phyloP scores from a whole-genome alignment of 345 rosid species.

The Lepidium africanum region DNA sequence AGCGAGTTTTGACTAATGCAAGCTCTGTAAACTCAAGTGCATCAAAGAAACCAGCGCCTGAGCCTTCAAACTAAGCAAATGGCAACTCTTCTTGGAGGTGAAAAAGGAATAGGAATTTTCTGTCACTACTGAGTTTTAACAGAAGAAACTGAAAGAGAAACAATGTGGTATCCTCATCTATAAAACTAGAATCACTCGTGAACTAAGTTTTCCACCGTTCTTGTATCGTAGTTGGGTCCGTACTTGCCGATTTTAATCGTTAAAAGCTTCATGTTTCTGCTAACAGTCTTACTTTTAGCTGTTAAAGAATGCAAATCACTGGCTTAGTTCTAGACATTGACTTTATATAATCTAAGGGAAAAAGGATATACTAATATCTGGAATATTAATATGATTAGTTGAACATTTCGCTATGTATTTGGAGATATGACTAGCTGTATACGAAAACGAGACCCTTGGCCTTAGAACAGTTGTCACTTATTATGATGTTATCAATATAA shows the following conservation, averaged over 20 bases:
- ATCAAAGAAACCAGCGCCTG: slow-evolving; percentile 48
- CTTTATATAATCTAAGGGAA: background rate
- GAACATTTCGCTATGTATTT: background rate
- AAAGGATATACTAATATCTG: background rate
- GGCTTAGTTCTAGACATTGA: background rate
- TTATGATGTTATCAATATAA: too few species aligned
- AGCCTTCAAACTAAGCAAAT: slow-evolving; percentile 44
- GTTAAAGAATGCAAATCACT: background rate
- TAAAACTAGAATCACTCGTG: background rate
- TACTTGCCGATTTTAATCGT: background rate
- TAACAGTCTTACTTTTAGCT: background rate
- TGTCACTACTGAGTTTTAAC: background rate
- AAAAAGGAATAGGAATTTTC: background rate
- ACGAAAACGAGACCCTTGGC: background rate
- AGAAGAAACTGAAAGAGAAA: background rate
- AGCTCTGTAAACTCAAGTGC: slow-evolving; percentile 45
- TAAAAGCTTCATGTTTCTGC: background rate
- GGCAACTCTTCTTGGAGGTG: slow-evolving; percentile 21
- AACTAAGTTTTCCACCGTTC: background rate
- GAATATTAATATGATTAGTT: background rate
- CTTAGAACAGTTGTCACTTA: background rate
- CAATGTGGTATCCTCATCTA: background rate
- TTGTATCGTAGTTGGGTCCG: background rate
- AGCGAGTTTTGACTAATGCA: slow-evolving; percentile 52
- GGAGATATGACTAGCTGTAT: slow-evolving; percentile 1